Base-by-base conservation (phyloP, 345 rosid genomes). In the Salix caprea region DNA sequence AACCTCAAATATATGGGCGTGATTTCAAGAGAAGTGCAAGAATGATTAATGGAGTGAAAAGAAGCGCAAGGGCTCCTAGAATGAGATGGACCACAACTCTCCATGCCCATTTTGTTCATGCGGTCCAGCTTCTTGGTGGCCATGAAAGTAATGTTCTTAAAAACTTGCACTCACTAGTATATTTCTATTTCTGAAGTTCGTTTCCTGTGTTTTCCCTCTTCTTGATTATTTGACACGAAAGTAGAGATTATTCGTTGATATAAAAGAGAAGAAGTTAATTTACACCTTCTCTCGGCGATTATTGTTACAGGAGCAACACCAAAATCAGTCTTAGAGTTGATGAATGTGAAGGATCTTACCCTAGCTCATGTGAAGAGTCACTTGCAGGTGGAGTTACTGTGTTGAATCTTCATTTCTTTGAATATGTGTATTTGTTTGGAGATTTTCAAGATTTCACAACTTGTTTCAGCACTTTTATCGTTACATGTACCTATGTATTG, bases 311-410 rank as follows among this genome's bases (percentile, higher is more conserved):
- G 99, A 83, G 99, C 99, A 67, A 95, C 99, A 12, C 99, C 98
- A 28, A 95, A 95, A 83, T 96, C 99, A 39, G 99, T 96, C 7
- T 82, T 96, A 81, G 98, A 96, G 91, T 77, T 96, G 86, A 96
- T 96, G 99, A 96, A 96, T 86, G 99, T 93, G 79, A 96, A 93
- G 78, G 99, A 96, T 93, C 90, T 96, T 87, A 96, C 98, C 89
- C 88, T 96, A 88, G 99, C 99, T 80, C 99, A 96, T 80, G 99
- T 96, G 88, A 96, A 96, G 91, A 93, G 98, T 88, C 99, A 96
- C 80, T 92, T 96, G 87, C 99, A 96, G 99, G 99, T 96, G 80
- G 76, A 73, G 62, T 70, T 48, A 67, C 82, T 56, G 58, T 48
- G 23, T 68, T 21, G 67, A 80, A 74, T 81, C 81, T 73, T 39